Evolutionary conservation across 176 grass and related monocot species (phyloP).

Genomic region (Rhynchospora pubera): DNA sequence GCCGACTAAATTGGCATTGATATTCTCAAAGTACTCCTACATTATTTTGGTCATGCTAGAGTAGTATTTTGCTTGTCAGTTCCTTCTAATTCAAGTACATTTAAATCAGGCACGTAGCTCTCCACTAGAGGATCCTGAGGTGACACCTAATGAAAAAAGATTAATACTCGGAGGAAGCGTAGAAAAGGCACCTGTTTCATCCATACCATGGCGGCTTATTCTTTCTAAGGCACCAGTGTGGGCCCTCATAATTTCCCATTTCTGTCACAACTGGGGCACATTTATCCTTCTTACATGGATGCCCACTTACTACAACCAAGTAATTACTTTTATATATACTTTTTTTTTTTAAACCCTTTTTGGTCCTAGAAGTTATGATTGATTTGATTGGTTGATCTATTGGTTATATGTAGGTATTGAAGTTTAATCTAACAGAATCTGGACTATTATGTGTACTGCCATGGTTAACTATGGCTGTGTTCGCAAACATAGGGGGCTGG

Average conservation of each 20-base stretch:
- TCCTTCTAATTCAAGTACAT: not conserved
- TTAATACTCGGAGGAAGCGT: slow-evolving; percentile 60
- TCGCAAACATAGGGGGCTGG: slow-evolving; percentile 90
- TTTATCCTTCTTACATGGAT: slow-evolving; percentile 99
- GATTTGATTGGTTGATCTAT: slow-evolving; percentile 11
- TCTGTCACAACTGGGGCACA: slow-evolving; percentile 98
- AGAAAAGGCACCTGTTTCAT: slow-evolving; percentile 60
- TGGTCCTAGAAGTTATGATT: not conserved
- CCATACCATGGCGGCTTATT: slow-evolving; percentile 94
- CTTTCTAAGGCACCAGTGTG: slow-evolving; percentile 89
- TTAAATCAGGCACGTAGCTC: slow-evolving; percentile 77
- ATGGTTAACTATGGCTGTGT: slow-evolving; percentile 93
- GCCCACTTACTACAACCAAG: slow-evolving; percentile 99
- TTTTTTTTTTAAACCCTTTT: not conserved
- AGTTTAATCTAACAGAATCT: slow-evolving; percentile 92
- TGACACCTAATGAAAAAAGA: slow-evolving; percentile 57
- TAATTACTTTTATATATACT: slow-evolving; percentile 15
- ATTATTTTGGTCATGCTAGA: not conserved
- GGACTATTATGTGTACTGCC: slow-evolving; percentile 87
- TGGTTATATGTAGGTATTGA: slow-evolving; percentile 53
- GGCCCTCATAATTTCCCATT: slow-evolving; percentile 96
- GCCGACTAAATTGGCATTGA: not conserved
- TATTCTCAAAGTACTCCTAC: not conserved
- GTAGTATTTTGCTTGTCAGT: not conserved
- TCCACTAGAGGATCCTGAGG: slow-evolving; percentile 56